Evolutionary conservation across 176 grass and related monocot species (phyloP), one percentile per base, ranked within the genome.

Genomic region (Tillandsia leiboldiana): DNA sequence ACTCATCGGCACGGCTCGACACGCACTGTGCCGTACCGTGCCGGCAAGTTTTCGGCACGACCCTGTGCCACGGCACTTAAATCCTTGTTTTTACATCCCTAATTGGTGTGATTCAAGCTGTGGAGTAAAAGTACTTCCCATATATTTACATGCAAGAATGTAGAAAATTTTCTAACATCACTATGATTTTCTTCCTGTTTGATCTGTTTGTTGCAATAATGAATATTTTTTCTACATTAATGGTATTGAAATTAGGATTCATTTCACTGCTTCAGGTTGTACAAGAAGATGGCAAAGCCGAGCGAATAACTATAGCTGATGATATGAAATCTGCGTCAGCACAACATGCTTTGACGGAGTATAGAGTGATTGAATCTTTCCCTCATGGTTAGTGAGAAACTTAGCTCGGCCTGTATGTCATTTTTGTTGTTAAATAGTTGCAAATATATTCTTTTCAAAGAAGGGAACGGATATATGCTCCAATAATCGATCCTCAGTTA

Each of bases 271-370:
- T 50, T 66, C 77, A 97, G 93, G 73, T 90, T 73, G 73, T 80
- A 83, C 67, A 89, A 67, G 76, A 90, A 74, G 93, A 97, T 85
- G 93, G 86, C 10, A 92, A 79, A 59, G 92, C 84, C 70, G 93
- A 97, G 50, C 82, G 83, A 79, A 79, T 92, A 63, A 87, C 82
- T 75, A 78, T 90, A 84, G 79, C 72, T 12, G 67, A 74, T 59
- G 70, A 72, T 81, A 68, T 65, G 27, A 87, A 86, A 74, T 29
- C 83, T 67, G 15, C 68, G 17, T 68, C 82, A 72, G 77, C 86
- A 63, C 84, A 90, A 62, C 84, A 97, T 85, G 89, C 93, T 72
- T 78, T 97, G 76, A 92, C 93, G 81, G 89, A 97, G 64, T 92
- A 92, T 74, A 75, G 65, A 69, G 84, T 97, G 71, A 90, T 97